A percentile compares a stretch with the other conserved stretches of the same genome.
Evolutionary conservation across 306 rosid species (phyloP).

Genomic region (Elaeagnus macrophylla): DNA sequence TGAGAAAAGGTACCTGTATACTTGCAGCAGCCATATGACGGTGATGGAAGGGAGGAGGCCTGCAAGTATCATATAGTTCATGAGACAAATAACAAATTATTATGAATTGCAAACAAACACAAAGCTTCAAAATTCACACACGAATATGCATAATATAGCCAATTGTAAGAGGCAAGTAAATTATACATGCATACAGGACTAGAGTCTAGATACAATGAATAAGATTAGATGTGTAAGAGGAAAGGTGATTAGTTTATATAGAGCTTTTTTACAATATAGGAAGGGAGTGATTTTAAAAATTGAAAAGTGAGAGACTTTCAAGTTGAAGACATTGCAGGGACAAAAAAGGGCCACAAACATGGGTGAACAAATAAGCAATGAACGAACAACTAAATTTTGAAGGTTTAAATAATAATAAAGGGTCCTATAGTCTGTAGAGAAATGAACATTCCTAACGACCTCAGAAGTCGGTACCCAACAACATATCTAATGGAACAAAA

Average conservation of each 20-base stretch:
- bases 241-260: not conserved
- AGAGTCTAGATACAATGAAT: too few relatives aligned
- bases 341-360: not conserved
- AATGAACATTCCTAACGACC: not conserved
- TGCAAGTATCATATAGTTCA: slow-evolving; percentile 28
- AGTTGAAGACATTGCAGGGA: not conserved
- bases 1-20: slow-evolving; percentile 47
- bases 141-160: not conserved
- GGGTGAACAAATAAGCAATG: too few relatives aligned
- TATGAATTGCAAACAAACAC: slow-evolving; percentile 4
- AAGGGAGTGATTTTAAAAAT: not conserved
- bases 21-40: slow-evolving; percentile 88
- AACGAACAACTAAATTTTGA: not conserved
- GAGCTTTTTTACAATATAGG: not conserved
- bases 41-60: slow-evolving; percentile 89
- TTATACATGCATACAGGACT: not conserved
- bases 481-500: not conserved
- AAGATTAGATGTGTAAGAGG: not conserved
- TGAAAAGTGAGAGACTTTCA: not conserved
- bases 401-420: too few relatives aligned
- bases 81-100: slow-evolving; percentile 11
- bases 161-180: too few relatives aligned
- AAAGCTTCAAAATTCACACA: not conserved
- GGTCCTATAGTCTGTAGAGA: not conserved
- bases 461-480: not conserved